Base-by-base conservation (phyloP, 2,329 filamentous ascomycete genomes). In the Neurospora crassa region DNA sequence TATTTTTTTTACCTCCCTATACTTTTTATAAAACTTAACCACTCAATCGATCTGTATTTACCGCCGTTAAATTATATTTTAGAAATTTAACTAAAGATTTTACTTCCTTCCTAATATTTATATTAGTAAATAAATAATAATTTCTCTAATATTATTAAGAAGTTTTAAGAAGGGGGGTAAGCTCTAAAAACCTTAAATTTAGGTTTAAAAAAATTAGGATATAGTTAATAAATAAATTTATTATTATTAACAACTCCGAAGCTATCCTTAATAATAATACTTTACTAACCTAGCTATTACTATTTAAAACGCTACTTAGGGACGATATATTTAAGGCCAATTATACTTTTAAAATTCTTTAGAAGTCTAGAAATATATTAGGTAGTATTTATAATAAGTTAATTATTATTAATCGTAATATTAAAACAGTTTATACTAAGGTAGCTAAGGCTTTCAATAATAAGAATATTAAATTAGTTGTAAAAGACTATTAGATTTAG, bases 11-110 rank as follows among this genome's bases (percentile, higher is more conserved):
- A 34, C 72, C 70, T 24, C 29, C 71, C 14, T 71, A 73, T 68
- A 71, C 69, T 37, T 72, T 69, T 4, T 71, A 73, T 20, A 72
- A 73, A 45, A 72, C 69, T 29, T 69, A 72, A 68, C 71, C 70
- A 2, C 71, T 71, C 11, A 47, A 73, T 20, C 47, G 70, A 24
- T 8, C 40, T 40, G 53, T 72, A 20, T 73, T 73, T 67, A 1
- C 16, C 1, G 40, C 70, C 1, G 18, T 72, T 1, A 73, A 73
- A 43, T 18, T 34, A n/a, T 73, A 73, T 34, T 72, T 72, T 29
- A 53, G 70, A 12, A 20, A 73, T 16, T 43, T n/a, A 3, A 69
- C 69, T 3, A 68, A 53, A 24, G 40, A 43, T 12, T 53, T 72
- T 2, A 45, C 43, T 1, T 29, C 2, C 40, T 67, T 24, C 16